Base-by-base conservation (phyloP, 2,329 filamentous ascomycete species). In the Paradendryphiella salina region DNA sequence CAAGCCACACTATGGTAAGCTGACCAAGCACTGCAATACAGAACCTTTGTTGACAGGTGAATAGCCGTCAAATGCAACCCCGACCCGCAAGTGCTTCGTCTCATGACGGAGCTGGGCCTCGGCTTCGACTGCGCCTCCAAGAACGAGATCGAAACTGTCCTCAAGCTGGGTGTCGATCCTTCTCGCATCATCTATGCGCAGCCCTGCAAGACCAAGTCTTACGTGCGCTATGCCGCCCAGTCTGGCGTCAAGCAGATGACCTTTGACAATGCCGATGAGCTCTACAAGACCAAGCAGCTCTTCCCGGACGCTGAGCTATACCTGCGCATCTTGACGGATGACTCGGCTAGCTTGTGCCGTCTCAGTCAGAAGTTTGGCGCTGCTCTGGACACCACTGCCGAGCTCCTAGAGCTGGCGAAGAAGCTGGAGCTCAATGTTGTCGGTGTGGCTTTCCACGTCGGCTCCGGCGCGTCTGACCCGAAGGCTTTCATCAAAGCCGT, bases 121-220 rank as follows among this genome's bases (percentile, higher is more conserved):
- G 94, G 94, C 67, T 99, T 99, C 74, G 94, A 99, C 77, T 99
- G 94, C 76, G 94, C 94, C 58, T 97, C 93, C 76, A 97, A 97
- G 83, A 82, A 87, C 60, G 94, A 99, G 79, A 96, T 99, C 65
- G 92, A 99, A 74, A 86, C 92, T 74, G 88, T 96, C 56, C 81
- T 97, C 46, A 81, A 82, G 68, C 83, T 92, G 73, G 92, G 91
- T 64, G 82, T 96, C 61, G 86, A 89, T 70, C 89, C 94, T 10
- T 84, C 86, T 61, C 91, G 93, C 74, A 95, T 99, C 80, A 96
- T 99, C 77, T 99, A 97, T 72, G 94, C 94, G 41, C 94, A 99
- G 79, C 94, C 94, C 48, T 97, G 94, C 88, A 99, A 99, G 85
- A 99, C 94, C 68, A 96, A 94, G 79, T 96, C 93, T 39, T 97